These are phyloP conservation scores for Aegle marmelos DNA, from an alignment of 345 rosid species.

Conservation along the genomic window DNA sequence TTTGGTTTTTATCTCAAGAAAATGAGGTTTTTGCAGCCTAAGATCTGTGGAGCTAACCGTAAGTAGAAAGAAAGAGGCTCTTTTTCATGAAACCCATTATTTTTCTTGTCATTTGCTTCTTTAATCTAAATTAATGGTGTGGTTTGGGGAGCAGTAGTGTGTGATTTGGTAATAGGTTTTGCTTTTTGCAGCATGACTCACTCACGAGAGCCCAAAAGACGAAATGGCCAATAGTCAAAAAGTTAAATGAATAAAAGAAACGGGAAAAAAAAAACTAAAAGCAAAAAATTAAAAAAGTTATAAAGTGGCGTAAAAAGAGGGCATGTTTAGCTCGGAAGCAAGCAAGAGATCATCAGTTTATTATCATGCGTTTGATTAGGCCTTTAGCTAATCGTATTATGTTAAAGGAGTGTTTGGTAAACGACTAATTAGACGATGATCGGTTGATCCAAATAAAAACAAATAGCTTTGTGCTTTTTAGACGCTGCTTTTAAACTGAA, in stretches of 20 bases:
- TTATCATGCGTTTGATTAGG: not conserved
- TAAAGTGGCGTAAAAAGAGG: not conserved
- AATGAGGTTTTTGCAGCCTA: constrained; percentile 13
- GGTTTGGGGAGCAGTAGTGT: constrained; percentile 15
- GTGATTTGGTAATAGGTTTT: constrained; percentile 8
- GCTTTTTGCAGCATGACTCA: constrained; percentile 6
- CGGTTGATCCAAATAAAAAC: not conserved
- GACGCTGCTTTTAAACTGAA: not conserved
- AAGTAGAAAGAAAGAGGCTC: constrained; percentile 18
- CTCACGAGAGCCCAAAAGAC: not conserved
- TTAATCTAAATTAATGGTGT: not conserved
- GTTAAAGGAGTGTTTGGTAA: not conserved
- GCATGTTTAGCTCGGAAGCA: not conserved
- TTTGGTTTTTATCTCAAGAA: not conserved
- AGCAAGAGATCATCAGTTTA: not conserved
- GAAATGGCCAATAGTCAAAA: not conserved
- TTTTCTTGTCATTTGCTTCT: not conserved
- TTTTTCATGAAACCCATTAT: constrained; percentile 5
- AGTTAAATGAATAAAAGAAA: not conserved
- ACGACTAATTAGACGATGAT: not conserved
- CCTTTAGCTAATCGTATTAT: not conserved
- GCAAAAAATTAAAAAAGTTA: not conserved
- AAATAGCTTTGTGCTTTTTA: not conserved
- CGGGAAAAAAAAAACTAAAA: too few relatives aligned
- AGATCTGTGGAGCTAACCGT: constrained; percentile 22